A percentile compares a stretch with the other conserved stretches of the same genome.
Evolutionary conservation across 306 rosid species (phyloP).

Genomic region (Betula pendula): DNA sequence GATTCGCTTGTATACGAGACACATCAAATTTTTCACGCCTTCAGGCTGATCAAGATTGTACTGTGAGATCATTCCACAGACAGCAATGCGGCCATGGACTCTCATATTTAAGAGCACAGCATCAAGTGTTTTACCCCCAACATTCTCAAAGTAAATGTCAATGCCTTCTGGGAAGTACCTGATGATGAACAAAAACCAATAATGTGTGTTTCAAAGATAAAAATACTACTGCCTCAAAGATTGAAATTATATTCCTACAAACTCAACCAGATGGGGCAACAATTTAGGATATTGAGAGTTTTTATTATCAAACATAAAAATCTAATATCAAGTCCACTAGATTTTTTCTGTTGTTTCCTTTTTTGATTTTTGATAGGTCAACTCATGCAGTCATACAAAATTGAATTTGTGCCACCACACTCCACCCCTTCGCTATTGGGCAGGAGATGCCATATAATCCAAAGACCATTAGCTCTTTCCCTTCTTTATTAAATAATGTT

Average conservation of each 20-base stretch:
- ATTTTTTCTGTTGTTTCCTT: too few relatives aligned
- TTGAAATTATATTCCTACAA: background rate
- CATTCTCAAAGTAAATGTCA: conserved; percentile 73
- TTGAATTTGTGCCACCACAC: background rate
- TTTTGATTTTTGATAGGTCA: background rate
- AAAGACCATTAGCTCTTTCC: background rate
- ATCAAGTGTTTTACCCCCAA: conserved; percentile 68
- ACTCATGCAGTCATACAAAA: background rate
- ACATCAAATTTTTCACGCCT: conserved; percentile 54
- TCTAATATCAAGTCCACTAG: too few relatives aligned
- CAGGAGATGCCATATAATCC: background rate
- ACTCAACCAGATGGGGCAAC: background rate
- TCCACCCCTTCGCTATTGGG: background rate
- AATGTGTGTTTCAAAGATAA: too few relatives aligned
- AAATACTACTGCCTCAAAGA: too few relatives aligned
- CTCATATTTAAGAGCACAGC: conserved; percentile 64
- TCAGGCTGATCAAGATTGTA: conserved; percentile 57
- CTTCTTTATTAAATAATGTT: background rate
- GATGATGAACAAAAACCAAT: background rate
- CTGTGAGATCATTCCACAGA: conserved; percentile 62
- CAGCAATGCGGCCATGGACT: conserved; percentile 47
- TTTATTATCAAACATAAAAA: background rate
- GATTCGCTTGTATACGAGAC: conserved; percentile 36
- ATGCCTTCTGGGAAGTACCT: conserved; percentile 68
- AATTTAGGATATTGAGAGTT: background rate